Evolutionary conservation across 129 eudicot species (phyloP).

Genomic region (Heracleum sosnowskyi): DNA sequence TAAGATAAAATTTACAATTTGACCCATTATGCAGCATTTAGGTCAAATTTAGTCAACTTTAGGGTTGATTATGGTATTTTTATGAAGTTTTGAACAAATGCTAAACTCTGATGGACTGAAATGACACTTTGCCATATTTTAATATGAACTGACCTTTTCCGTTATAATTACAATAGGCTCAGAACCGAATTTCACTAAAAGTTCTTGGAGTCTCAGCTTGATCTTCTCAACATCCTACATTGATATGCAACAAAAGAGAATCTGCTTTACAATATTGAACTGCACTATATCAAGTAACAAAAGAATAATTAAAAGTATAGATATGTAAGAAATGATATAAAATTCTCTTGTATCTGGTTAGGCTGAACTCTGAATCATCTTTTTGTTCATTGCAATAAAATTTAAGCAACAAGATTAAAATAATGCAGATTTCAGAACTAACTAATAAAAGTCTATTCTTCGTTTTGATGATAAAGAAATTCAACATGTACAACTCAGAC

Average conservation of each 20-base stretch:
- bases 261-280: slow-evolving; percentile 10
- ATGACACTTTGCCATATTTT: neutral
- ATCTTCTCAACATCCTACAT: slow-evolving; percentile 55
- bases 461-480: neutral
- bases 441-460: neutral
- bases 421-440: neutral
- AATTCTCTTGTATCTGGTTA: neutral
- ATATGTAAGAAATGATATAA: neutral
- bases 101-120: neutral
- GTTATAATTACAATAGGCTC: slow-evolving; percentile 51
- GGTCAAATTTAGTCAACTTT: neutral
- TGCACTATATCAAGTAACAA: neutral
- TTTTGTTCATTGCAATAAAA: neutral
- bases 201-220: slow-evolving; percentile 47
- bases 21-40: neutral
- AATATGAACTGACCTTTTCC: slow-evolving; percentile 64
- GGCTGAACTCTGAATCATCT: neutral
- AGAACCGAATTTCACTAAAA: slow-evolving; percentile 36
- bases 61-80: neutral
- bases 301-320: neutral
- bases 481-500: neutral
- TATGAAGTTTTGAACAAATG: neutral
- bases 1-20: neutral
- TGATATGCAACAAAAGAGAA: slow-evolving; percentile 10
- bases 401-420: neutral